A percentile compares a stretch with the other conserved stretches of the same genome.
These are phyloP conservation scores for Pulveroboletus sp. DNA, from an alignment of 1,284 basidiomycete genomes.

Conservation along the genomic window DNA sequence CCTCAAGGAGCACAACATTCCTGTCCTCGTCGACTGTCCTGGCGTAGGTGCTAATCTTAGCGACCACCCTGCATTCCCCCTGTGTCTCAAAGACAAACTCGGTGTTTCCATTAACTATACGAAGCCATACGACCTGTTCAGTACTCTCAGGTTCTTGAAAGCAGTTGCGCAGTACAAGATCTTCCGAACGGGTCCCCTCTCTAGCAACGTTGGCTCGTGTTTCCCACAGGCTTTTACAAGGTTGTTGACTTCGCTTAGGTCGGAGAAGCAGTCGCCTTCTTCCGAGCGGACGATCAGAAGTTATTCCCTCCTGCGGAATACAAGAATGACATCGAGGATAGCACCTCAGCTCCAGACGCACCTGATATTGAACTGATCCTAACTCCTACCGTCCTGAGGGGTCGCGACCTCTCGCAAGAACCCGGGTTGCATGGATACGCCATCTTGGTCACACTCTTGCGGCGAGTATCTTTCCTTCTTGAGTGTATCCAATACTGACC, in stretches of 20 bases:
- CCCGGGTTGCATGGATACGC: constrained; percentile 16
- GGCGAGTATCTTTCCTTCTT: constrained; percentile 11
- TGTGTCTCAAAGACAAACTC: constrained; percentile 50
- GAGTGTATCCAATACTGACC: not conserved
- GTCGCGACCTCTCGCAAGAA: not conserved
- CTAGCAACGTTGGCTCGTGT: constrained; percentile 47
- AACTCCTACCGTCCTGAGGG: constrained; percentile 35
- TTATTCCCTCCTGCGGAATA: constrained; percentile 47
- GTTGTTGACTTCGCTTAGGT: constrained; percentile 35
- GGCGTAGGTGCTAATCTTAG: constrained; percentile 58
- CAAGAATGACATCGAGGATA: constrained; percentile 43
- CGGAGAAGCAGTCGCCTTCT: constrained; percentile 56
- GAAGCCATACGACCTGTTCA: constrained; percentile 34
- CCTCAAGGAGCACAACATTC: constrained; percentile 46
- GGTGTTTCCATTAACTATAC: constrained; percentile 41
- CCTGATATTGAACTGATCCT: constrained; percentile 64
- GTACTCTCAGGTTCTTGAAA: constrained; percentile 33
- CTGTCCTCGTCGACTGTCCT: constrained; percentile 50
- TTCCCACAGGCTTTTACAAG: not conserved
- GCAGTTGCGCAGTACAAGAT: constrained; percentile 43
- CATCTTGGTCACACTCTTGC: constrained; percentile 21
- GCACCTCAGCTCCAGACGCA: constrained; percentile 49
- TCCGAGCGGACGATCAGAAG: constrained; percentile 49
- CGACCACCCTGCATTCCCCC: constrained; percentile 52
- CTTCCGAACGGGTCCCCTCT: constrained; percentile 43